These are phyloP conservation scores for Botrytis aclada DNA, from an alignment of 2,329 filamentous ascomycete species.

Conservation along the genomic window DNA sequence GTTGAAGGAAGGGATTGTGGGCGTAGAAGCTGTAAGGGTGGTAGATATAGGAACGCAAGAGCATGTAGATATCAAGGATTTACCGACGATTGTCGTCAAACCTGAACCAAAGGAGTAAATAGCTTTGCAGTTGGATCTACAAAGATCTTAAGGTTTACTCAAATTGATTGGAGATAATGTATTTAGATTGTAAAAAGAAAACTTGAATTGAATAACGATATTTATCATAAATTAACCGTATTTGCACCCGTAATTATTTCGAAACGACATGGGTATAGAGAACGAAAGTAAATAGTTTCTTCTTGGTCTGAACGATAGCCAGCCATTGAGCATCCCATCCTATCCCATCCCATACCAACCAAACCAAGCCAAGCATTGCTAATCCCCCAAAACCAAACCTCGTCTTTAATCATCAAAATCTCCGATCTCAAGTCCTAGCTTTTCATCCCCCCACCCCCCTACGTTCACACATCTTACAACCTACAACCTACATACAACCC, in stretches of 20 bases:
- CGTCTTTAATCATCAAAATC: neutral
- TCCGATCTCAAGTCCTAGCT: neutral
- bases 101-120: slow-evolving; percentile 10
- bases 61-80: slow-evolving; percentile 71
- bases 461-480: neutral
- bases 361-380: neutral
- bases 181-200: neutral
- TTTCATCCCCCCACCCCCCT: neutral
- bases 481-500: neutral
- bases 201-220: neutral
- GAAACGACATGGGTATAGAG: neutral
- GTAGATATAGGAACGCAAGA: slow-evolving; percentile 72
- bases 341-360: neutral
- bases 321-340: neutral
- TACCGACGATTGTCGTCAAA: slow-evolving; percentile 64
- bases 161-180: neutral
- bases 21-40: slow-evolving; percentile 69
- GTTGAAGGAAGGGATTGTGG: slow-evolving; percentile 61
- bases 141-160: neutral
- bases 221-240: neutral
- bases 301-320: neutral
- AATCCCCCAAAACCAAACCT: neutral
- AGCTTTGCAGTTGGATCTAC: neutral
- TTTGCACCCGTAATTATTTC: neutral
- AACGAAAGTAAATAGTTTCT: neutral